Evolutionary conservation across 352 stramenopile genomes (phyloP).

Genomic region (Phytophthora ohioensis): DNA sequence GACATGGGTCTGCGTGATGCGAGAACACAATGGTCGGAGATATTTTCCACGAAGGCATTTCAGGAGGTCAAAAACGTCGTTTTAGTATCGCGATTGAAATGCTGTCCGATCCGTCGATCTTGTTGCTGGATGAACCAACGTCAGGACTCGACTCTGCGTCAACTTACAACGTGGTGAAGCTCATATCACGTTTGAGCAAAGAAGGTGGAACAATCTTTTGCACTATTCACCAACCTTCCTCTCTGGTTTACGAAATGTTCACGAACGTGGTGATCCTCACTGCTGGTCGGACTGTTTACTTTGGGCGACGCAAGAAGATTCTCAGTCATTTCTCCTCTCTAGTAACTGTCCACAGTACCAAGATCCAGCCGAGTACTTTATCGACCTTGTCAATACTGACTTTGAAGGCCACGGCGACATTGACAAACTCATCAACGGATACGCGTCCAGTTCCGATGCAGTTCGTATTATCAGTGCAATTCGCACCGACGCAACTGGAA

Average conservation of each 20-base stretch:
- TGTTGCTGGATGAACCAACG: constrained; percentile 96
- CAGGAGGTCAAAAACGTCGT: constrained; percentile 90
- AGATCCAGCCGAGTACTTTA: constrained; percentile 70
- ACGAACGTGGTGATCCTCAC: constrained; percentile 70
- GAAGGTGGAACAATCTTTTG: constrained; percentile 81
- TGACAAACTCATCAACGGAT: constrained; percentile 21
- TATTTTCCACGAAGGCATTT: constrained; percentile 87
- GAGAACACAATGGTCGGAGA: constrained; percentile 75
- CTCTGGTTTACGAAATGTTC: constrained; percentile 65
- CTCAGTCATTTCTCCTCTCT: constrained; percentile 52
- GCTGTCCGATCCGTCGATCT: constrained; percentile 92
- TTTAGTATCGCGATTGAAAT: constrained; percentile 96
- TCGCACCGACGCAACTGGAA: constrained; percentile 9
- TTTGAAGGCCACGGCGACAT: constrained; percentile 45
- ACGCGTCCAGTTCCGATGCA: constrained; percentile 16
- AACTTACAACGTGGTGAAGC: constrained; percentile 88
- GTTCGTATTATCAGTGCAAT: constrained; percentile 21
- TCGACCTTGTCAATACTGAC: constrained; percentile 62
- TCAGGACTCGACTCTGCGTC: constrained; percentile 91
- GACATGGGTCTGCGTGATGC: constrained; percentile 71
- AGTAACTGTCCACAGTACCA: constrained; percentile 61
- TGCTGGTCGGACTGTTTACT: constrained; percentile 90
- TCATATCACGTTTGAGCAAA: constrained; percentile 53
- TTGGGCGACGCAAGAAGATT: constrained; percentile 66
- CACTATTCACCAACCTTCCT: constrained; percentile 88